These are phyloP conservation scores for Pilaira anomala DNA, from an alignment of 192 early-diverging fungal genomes.

Conservation along the genomic window DNA sequence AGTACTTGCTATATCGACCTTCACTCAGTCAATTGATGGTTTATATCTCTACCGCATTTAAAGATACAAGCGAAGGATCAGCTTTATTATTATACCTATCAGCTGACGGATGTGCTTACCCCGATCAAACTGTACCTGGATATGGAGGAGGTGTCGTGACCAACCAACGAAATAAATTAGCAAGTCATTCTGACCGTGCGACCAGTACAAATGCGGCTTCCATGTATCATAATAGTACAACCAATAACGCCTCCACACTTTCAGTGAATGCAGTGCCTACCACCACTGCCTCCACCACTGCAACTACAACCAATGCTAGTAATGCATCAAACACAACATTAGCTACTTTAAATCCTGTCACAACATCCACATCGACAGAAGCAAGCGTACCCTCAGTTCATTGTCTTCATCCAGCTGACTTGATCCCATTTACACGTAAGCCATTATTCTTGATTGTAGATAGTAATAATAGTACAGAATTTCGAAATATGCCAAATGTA, in stretches of 20 bases:
- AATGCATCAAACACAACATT: not conserved
- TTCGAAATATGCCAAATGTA: conserved; percentile 79
- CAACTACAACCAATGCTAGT: not conserved
- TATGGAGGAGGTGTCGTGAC: conserved; percentile 79
- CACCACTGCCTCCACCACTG: not conserved
- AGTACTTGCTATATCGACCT: conserved; percentile 91
- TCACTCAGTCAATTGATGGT: conserved; percentile 88
- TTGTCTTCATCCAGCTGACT: conserved; percentile 84
- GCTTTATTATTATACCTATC: conserved; percentile 88
- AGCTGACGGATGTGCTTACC: conserved; percentile 66
- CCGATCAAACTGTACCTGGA: conserved; percentile 31
- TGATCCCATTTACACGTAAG: conserved; percentile 93
- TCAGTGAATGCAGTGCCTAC: not conserved
- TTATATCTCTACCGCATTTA: conserved; percentile 90
- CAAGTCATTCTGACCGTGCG: conserved; percentile 38
- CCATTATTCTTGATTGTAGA: conserved; percentile 94
- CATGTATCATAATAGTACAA: not conserved
- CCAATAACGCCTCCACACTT: not conserved
- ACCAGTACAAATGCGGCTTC: conserved; percentile 12
- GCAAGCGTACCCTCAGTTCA: conserved; percentile 44
- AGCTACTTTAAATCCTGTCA: not conserved
- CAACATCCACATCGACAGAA: not conserved
- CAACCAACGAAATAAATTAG: conserved; percentile 51
- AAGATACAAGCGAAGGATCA: conserved; percentile 86
- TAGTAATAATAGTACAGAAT: conserved; percentile 83